phyloP scores from a whole-genome alignment of 805 yeast genomes.

The Metschnikowia proteae region DNA sequence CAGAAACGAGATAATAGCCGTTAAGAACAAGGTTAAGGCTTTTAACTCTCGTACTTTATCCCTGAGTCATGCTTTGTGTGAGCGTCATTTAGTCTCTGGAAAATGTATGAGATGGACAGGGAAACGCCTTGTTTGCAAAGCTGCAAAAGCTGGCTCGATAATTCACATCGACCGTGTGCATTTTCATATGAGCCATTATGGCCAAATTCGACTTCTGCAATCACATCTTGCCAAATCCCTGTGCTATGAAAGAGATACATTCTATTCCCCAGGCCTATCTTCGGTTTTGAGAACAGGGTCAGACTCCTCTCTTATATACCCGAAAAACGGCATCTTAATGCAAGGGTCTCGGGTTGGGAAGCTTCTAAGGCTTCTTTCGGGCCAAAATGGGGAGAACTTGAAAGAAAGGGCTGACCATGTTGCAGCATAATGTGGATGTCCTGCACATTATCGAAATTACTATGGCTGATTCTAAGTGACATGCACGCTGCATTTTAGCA shows the following conservation, averaged over 20 bases:
- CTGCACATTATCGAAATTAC: no score
- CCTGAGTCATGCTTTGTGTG: slow-evolving; percentile 37
- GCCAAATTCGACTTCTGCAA: slow-evolving; percentile 32
- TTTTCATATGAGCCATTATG: slow-evolving; percentile 20
- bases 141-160: slow-evolving; percentile 26
- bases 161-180: no score
- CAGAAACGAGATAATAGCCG: slow-evolving; percentile 22
- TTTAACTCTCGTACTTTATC: neutral
- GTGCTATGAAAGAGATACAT: slow-evolving; percentile 9
- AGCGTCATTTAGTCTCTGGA: slow-evolving; percentile 28
- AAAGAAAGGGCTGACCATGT: no score
- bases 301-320: neutral
- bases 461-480: no score
- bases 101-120: slow-evolving; percentile 33
- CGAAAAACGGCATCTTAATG: neutral
- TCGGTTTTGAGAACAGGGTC: neutral
- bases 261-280: neutral
- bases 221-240: slow-evolving; percentile 12
- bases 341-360: no score
- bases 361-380: no score
- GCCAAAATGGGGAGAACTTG: no score
- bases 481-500: no score
- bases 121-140: slow-evolving; percentile 41
- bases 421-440: no score
- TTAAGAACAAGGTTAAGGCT: slow-evolving; percentile 22